A percentile compares a stretch with the other conserved stretches of the same genome.
These are phyloP conservation scores for Scutellaria galericulata DNA, from an alignment of 257 asterid species.

Conservation along the genomic window DNA sequence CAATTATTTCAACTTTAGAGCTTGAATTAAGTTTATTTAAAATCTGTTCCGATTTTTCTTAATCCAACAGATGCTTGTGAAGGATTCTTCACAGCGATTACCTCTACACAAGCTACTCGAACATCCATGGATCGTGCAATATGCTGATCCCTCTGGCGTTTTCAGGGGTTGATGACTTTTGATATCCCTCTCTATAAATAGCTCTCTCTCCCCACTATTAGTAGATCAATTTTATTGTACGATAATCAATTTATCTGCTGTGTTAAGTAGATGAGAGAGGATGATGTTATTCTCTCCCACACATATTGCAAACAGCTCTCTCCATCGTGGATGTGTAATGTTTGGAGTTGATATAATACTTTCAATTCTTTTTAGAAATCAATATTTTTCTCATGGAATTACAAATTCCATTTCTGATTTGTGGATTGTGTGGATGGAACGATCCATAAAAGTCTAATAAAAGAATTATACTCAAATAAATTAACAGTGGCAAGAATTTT, in stretches of 20 bases:
- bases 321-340: background rate
- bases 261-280: slow-evolving; percentile 33
- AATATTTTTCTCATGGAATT: no score
- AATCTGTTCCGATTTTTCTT: background rate
- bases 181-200: background rate
- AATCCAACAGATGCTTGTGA: slow-evolving; percentile 78
- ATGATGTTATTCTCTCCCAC: slow-evolving; percentile 12
- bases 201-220: no score
- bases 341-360: background rate
- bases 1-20: background rate
- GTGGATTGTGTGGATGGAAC: no score
- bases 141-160: slow-evolving; percentile 91
- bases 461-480: no score
- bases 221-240: slow-evolving; percentile 23
- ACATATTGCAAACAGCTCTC: background rate
- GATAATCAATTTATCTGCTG: slow-evolving; percentile 19
- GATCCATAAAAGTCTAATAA: no score
- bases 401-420: no score
- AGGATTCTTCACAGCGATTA: slow-evolving; percentile 78
- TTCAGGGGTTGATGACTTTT: slow-evolving; percentile 50
- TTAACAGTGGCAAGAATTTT: no score
- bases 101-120: slow-evolving; percentile 86
- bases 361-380: background rate
- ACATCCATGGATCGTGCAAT: slow-evolving; percentile 96
- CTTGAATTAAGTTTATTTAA: background rate